These are phyloP conservation scores for Rutstroemia sp. DNA, from an alignment of 2,329 filamentous ascomycete genomes.

Conservation along the genomic window DNA sequence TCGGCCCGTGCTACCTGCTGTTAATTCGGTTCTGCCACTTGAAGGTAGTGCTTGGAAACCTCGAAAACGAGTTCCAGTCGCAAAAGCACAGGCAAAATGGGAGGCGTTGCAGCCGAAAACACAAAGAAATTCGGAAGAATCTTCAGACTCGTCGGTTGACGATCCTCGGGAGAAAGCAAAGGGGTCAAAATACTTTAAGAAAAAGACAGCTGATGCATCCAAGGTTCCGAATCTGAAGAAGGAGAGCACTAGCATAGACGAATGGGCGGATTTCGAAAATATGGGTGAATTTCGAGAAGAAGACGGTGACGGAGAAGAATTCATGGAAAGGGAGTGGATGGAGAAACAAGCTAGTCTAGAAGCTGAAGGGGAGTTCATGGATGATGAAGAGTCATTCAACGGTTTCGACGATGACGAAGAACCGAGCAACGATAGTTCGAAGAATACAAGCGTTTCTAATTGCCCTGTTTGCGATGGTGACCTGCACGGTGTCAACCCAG, in stretches of 20 bases:
- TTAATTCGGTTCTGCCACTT: conserved; percentile 8
- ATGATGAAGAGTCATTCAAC: conserved; percentile 25
- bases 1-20: conserved; percentile 12
- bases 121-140: conserved; percentile 1
- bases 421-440: conserved; percentile 5
- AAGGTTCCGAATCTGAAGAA: conserved; percentile 38
- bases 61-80: conserved; percentile 19
- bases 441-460: conserved; percentile 21
- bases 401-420: conserved; percentile 15
- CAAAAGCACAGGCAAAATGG: conserved; percentile 24
- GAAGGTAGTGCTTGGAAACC: conserved; percentile 9
- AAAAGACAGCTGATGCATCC: conserved; percentile 7
- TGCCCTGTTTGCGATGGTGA: conserved; percentile 75
- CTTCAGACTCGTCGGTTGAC: not conserved
- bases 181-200: conserved; percentile 7
- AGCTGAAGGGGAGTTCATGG: conserved; percentile 41
- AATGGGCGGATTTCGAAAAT: conserved; percentile 48
- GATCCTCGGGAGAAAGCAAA: not conserved
- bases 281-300: conserved; percentile 50
- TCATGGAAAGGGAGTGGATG: conserved; percentile 62
- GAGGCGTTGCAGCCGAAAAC: conserved; percentile 22
- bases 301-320: conserved; percentile 50
- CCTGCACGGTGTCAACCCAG: conserved; percentile 50
- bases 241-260: conserved; percentile 42
- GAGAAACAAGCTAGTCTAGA: conserved; percentile 65